Percentiles rank a stretch among this genome's conserved stretches.
Conservation (phyloP, 2,329 filamentous ascomycete species). For the Colletotrichum sp. region DNA sequence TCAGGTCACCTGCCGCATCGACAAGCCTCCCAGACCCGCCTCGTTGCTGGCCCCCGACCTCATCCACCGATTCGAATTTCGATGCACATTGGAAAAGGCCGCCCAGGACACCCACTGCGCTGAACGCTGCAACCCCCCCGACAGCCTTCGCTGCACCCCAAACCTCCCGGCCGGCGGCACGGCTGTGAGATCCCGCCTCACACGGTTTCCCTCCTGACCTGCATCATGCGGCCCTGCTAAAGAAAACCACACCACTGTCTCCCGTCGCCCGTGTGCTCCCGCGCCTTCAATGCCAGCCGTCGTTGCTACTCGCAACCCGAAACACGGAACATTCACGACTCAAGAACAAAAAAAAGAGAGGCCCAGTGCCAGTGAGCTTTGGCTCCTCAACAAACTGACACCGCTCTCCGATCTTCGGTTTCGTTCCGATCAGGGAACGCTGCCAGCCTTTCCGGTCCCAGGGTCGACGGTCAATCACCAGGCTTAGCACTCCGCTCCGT, state of each 20-base stretch:
- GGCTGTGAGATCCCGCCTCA: not conserved
- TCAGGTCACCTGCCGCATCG: slow-evolving; percentile 10
- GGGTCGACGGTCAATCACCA: not conserved
- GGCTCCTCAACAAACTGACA: not conserved
- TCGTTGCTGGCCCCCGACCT: not conserved
- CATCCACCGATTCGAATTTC: not conserved
- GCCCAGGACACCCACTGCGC: not conserved
- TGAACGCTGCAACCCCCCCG: not conserved
- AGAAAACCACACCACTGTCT: not conserved
- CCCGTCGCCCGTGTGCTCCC: not conserved
- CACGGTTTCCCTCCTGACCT: slow-evolving; percentile 1
- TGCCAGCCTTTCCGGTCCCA: not conserved
- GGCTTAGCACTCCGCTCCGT: slow-evolving; percentile 4
- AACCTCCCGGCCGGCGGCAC: not conserved
- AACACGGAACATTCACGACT: not conserved
- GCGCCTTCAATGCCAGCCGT: not conserved
- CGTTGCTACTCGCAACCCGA: not conserved
- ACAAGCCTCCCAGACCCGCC: slow-evolving; percentile 5
- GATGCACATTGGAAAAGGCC: not conserved
- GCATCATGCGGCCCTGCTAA: slow-evolving; percentile 15
- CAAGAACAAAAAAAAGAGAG: not conserved
- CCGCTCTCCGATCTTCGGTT: not conserved
- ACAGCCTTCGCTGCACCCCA: not conserved
- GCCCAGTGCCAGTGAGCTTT: not conserved
- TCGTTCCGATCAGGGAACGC: not conserved